Evolutionary conservation across 192 early-diverging fungal genomes (phyloP).

Genomic region (Tieghemiomyces parasiticus): DNA sequence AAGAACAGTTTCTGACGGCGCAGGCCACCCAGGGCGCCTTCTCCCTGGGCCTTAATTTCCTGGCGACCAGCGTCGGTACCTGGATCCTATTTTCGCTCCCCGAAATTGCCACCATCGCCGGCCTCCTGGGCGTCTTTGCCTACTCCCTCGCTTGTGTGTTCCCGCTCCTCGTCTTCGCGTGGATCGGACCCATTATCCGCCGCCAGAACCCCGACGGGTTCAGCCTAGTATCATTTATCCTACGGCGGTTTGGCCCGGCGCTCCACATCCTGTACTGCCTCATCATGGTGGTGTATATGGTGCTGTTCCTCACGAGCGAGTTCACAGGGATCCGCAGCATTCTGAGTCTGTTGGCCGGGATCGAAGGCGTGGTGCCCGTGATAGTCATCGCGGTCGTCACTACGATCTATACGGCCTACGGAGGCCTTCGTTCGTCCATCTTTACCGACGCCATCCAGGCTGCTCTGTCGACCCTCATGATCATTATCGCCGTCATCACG

Average conservation of each 20-base stretch:
- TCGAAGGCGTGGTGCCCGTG: constrained; percentile 36
- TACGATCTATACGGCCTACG: constrained; percentile 49
- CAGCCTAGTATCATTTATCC: constrained; percentile 48
- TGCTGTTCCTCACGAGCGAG: constrained; percentile 46
- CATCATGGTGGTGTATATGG: constrained; percentile 44
- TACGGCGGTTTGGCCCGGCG: constrained; percentile 42
- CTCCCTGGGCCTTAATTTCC: constrained; percentile 32
- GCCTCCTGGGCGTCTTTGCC: constrained; percentile 46
- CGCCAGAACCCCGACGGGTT: constrained; percentile 40
- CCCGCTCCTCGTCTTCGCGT: constrained; percentile 41
- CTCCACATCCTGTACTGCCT: constrained; percentile 37
- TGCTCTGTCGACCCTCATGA: constrained; percentile 33
- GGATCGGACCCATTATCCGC: constrained; percentile 41
- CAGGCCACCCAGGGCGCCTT: constrained; percentile 30
- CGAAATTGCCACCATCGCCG: constrained; percentile 43
- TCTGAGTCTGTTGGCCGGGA: constrained; percentile 35
- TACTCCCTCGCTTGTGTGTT: constrained; percentile 44
- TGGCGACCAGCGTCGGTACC: constrained; percentile 38
- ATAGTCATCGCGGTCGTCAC: constrained; percentile 43
- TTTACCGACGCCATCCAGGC: constrained; percentile 48
- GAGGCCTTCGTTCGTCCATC: constrained; percentile 50
- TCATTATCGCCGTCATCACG: constrained; percentile 33
- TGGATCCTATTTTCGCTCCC: constrained; percentile 51
- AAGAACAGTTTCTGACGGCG: constrained; percentile 36
- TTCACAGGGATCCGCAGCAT: constrained; percentile 46